Base-by-base conservation (phyloP, 768 basidiomycete species). In the Termitomyces sp. region DNA sequence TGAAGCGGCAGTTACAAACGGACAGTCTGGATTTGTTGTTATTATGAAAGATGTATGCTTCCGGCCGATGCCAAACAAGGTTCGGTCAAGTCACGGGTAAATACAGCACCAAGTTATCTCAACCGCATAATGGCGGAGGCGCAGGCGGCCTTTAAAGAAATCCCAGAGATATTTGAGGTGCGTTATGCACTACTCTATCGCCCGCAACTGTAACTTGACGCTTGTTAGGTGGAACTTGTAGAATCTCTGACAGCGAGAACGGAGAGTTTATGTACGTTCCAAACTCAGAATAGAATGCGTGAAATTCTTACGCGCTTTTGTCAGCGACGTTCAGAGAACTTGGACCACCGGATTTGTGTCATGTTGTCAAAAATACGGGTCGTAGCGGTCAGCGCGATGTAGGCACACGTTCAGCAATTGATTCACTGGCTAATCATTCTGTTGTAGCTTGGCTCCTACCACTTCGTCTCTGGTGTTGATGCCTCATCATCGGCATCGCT, bases 381-480 rank as follows among this genome's bases (percentile, higher is more conserved):
- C 81, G 85, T 59, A 79, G 85, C 49, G 93, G 90, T 1, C 85
- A 89, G 63, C 90, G 92, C 70, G 95, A 98, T 72, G 95, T 95
- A 61, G 66, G 89, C 81, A 37, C 6, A 27, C 50, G 39, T 54
- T 33, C 15, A 8, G 18, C 31, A 24, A 54, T 46, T 18, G 27
- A 15, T 42, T 39, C 55, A 37, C 16, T 34, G 13, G 33, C 24
- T 46, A 3, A 46, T 9, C 31, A 11, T 13, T 36, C 15, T 33
- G 54, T 46, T 42, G 30, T 66, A 97, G 95, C 79, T 93, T 59
- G 93, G 94, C 41, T 98, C 96, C 37, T 98, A 98, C 71, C 97
- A 99, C 74, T 98, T 93, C 66, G 84, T 97, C 58, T 99, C 97
- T 0, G 96, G 97, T n/a, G 93, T 99, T 54, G 97, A 99, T 72